Conservation (phyloP, 2,329 filamentous ascomycete genomes). For the Geosmithia putterillii region DNA sequence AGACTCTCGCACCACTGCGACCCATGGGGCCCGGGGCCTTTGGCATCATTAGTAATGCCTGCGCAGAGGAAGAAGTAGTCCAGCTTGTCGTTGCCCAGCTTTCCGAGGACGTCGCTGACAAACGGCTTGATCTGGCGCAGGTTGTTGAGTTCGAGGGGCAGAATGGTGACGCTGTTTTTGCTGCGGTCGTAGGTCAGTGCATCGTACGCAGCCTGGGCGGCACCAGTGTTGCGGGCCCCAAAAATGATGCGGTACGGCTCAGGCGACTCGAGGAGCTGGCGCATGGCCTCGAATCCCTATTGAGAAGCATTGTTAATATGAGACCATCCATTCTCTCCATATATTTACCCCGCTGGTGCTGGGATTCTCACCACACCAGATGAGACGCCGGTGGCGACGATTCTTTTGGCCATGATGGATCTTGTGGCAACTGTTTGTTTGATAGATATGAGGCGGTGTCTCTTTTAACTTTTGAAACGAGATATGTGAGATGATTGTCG, state of each 20-base stretch:
- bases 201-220: conserved; percentile 27
- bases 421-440: too few relatives aligned
- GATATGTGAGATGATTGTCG: not conserved
- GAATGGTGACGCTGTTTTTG: conserved; percentile 27
- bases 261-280: conserved; percentile 31
- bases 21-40: conserved; percentile 21
- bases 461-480: conserved; percentile 17
- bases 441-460: conserved; percentile 11
- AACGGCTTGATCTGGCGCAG: conserved; percentile 32
- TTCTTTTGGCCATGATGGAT: conserved; percentile 22
- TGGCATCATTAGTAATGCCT: conserved; percentile 22
- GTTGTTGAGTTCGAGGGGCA: conserved; percentile 35
- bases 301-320: not conserved
- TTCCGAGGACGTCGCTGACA: conserved; percentile 27
- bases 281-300: conserved; percentile 40
- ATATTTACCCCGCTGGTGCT: too few relatives aligned
- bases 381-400: conserved; percentile 36
- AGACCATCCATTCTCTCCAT: too few relatives aligned
- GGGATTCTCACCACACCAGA: conserved; percentile 31
- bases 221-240: conserved; percentile 31
- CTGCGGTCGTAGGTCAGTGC: conserved; percentile 25
- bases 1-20: conserved; percentile 37
- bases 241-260: conserved; percentile 36
- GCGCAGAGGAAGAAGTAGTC: conserved; percentile 40
- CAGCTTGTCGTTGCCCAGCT: conserved; percentile 25